Conservation (phyloP, 2,329 filamentous ascomycete genomes). For the Lasiodiplodia gonubiensis region DNA sequence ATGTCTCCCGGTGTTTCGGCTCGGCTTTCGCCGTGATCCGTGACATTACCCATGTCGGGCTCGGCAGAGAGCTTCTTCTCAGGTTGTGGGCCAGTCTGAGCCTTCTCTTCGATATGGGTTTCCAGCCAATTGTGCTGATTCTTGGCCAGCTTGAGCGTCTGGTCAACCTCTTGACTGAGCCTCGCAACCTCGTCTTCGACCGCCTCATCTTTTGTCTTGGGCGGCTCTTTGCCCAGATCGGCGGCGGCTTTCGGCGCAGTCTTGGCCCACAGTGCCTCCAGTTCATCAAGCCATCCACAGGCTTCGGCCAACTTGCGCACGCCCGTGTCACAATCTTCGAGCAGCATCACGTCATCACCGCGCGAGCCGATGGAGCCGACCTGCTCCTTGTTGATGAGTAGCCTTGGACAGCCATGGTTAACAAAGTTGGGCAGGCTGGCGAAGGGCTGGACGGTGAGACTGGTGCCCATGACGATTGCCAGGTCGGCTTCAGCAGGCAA, state of each 20-base stretch:
- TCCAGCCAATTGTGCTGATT: constrained; percentile 41
- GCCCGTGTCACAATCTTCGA: constrained; percentile 84
- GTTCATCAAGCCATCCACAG: constrained; percentile 83
- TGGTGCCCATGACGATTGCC: constrained; percentile 86
- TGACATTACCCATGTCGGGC: constrained; percentile 24
- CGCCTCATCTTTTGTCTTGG: constrained; percentile 59
- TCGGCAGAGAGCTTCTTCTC: background rate
- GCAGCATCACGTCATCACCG: constrained; percentile 80
- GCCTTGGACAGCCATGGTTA: constrained; percentile 67
- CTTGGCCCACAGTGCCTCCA: constrained; percentile 75
- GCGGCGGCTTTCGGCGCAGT: constrained; percentile 64
- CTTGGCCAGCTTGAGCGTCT: constrained; percentile 51
- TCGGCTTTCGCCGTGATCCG: constrained; percentile 28
- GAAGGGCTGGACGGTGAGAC: constrained; percentile 86
- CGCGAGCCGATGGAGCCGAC: constrained; percentile 80
- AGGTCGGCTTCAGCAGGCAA: constrained; percentile 72
- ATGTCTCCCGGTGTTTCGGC: constrained; percentile 17
- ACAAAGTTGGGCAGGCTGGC: constrained; percentile 75
- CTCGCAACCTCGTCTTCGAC: constrained; percentile 64
- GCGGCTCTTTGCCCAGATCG: constrained; percentile 49
- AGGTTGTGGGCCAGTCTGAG: background rate
- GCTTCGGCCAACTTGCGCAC: constrained; percentile 78
- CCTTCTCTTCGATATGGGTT: constrained; percentile 40
- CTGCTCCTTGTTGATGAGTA: constrained; percentile 85
- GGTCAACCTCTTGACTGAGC: constrained; percentile 63